phyloP scores from a whole-genome alignment of 345 rosid genomes.

The Crucihimalaya himalaica region DNA sequence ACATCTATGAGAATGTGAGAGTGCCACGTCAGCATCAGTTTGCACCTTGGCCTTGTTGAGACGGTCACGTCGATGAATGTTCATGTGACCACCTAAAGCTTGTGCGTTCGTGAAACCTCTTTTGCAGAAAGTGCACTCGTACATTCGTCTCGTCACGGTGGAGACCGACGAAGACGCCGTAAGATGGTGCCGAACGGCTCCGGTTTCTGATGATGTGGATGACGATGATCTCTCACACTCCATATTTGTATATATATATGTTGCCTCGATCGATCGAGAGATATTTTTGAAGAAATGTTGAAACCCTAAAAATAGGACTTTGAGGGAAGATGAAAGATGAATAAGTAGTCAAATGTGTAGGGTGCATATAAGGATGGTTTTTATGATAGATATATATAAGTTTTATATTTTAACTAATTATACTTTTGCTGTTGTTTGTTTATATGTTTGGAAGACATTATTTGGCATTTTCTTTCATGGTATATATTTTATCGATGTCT shows the following conservation, averaged over 20 bases:
- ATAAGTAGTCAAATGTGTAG: constrained; percentile 14
- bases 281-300: constrained; percentile 7
- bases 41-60: constrained; percentile 53
- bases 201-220: constrained; percentile 40
- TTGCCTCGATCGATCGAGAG: neutral
- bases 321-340: constrained; percentile 15
- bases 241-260: constrained; percentile 11
- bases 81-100: constrained; percentile 96
- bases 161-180: constrained; percentile 27
- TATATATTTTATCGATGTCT: constrained; percentile 8
- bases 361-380: constrained; percentile 30
- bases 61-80: constrained; percentile 85
- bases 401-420: no score
- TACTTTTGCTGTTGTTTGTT: constrained; percentile 5
- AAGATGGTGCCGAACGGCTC: neutral
- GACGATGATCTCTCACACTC: constrained; percentile 41
- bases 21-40: constrained; percentile 39
- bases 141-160: constrained; percentile 49
- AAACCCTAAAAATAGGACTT: constrained; percentile 21
- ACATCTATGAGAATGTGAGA: constrained; percentile 33
- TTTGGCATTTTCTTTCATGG: constrained; percentile 28
- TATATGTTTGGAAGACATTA: constrained; percentile 34
- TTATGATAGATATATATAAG: no score
- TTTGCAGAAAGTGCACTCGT: constrained; percentile 80
- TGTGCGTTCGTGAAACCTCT: constrained; percentile 95